Evolutionary conservation across 495 filamentous ascomycete species (phyloP), one percentile per base, ranked within the genome.

Genomic region (Hamigera avellanea): DNA sequence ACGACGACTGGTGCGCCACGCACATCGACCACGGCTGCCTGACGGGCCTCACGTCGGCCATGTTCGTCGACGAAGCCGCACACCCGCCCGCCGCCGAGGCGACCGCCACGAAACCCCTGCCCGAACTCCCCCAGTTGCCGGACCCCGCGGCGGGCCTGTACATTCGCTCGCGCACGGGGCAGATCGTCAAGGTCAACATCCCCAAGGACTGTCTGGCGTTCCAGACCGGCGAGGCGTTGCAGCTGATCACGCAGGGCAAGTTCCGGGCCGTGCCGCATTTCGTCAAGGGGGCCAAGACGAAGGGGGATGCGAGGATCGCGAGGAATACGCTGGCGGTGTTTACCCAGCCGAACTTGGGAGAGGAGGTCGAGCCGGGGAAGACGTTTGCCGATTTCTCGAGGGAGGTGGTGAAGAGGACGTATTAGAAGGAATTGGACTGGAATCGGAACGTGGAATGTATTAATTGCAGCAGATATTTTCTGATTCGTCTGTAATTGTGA

Each of bases 191-290:
- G 54, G 84, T 96, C 43, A 78, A 76, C 44, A 95, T 98, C 36
- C 91, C 91, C 1, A 67, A 73, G 19, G 85, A 93, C 48, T 89
- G 85, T 57, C 76, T 98, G 23, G 91, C 84, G 0, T 98, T 98
- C 48, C 91, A 98, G 68, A 98, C 91, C 0, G 91, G 91, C 0
- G 86, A 95, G 54, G 80, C 91, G 1, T 59, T 98, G 35, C 78
- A 96, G 62, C 59, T 82, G 10, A 95, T 98, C 50, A 96, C 91
- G 2, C 57, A 66, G 23, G 93, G 93, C 4, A 78, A 73, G 51
- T 93, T 98, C 61, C 81, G 80, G 52, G 93, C 91, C 1, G 91
- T 98, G 36, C 91, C 91, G 52, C 91, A 98, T 68, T 95, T 93
- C 59, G 91, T 98, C 14, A 75, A 80, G 43, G 91, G 87, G 1